Base-by-base conservation (phyloP, 768 basidiomycete species). In the Tulasnella sp. region DNA sequence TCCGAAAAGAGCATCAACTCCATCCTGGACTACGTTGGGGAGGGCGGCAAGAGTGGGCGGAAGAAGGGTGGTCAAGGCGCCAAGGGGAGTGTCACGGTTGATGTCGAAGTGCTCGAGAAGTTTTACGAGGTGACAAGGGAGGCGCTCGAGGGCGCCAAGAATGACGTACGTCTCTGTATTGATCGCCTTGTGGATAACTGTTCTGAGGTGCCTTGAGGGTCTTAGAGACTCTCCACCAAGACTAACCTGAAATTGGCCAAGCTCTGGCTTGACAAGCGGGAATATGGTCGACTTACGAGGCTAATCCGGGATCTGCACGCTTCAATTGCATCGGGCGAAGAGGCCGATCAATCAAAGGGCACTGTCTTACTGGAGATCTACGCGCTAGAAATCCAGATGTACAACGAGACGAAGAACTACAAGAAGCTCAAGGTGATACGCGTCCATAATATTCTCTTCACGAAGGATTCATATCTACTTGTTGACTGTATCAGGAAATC, bases 1-100 rank as follows among this genome's bases (percentile, higher is more conserved):
- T 92, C 94, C 10, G 96, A 99, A 71, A 99, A 98, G 76, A 87
- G 89, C 17, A 99, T 99, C 76, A 99, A 99, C 69, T 88, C 89
- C 58, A 96, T 99, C 63, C 75, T 99, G 64, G 96, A 99, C 70
- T 98, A 98, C 65, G 96, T 98, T 42, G 92, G 92, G 10, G 92
- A 92, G 49, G 73, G 74, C 55, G 84, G 84, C 1, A 79, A 85
- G 50, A 86, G 87, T 69, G 83, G 85, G 19, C 75, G 72, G 60
- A 69, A 79, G 64, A 71, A 72, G 41, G 80, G 78, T 21, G 67
- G 69, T 9, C 76, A 74, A 1, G 87, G 85, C 1, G 74, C 74
- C 2, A 79, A 87, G 3, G 85, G 87, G 61, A 65, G 45, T 29
- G 55, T 24, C 27, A 60, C 44, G 54, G 70, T 76, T 45, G 70